phyloP scores from a whole-genome alignment of 2,329 filamentous ascomycete species.

The Aspergillus sp. region DNA sequence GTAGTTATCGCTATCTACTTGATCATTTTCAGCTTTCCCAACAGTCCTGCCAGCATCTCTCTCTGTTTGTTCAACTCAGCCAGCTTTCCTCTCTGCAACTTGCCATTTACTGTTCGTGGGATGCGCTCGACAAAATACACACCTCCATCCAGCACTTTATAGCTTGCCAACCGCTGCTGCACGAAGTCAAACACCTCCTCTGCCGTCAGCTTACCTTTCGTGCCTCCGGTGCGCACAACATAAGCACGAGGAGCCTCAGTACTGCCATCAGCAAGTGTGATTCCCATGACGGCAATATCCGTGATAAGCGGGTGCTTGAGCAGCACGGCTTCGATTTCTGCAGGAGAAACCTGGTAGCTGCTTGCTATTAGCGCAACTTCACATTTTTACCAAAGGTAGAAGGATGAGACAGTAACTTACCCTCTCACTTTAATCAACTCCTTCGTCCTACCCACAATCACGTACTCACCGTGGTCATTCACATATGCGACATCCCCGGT shows the following conservation, averaged over 20 bases:
- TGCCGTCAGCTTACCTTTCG: slow-evolving; percentile 20
- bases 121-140: slow-evolving; percentile 45
- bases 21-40: not conserved
- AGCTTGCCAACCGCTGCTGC: slow-evolving; percentile 36
- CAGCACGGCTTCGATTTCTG: slow-evolving; percentile 42
- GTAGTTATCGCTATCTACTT: not conserved
- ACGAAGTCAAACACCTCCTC: slow-evolving; percentile 39
- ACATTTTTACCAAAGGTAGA: too few species aligned
- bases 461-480: slow-evolving; percentile 23
- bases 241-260: slow-evolving; percentile 41
- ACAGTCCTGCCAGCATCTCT: slow-evolving; percentile 11
- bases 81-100: slow-evolving; percentile 36
- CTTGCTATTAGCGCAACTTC: not conserved
- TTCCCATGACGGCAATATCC: slow-evolving; percentile 43
- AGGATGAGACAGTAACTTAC: slow-evolving; percentile 12
- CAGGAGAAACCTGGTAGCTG: slow-evolving; percentile 41
- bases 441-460: slow-evolving; percentile 33
- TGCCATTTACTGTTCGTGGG: slow-evolving; percentile 44
- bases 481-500: slow-evolving; percentile 33
- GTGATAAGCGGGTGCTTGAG: slow-evolving; percentile 36
- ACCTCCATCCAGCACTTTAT: slow-evolving; percentile 42
- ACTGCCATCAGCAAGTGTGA: slow-evolving; percentile 20
- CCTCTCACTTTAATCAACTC: slow-evolving; percentile 42
- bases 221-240: slow-evolving; percentile 30
- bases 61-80: slow-evolving; percentile 21